Evolutionary conservation across 2,329 filamentous ascomycete genomes (phyloP).

Genomic region (Fusarium buharicum): DNA sequence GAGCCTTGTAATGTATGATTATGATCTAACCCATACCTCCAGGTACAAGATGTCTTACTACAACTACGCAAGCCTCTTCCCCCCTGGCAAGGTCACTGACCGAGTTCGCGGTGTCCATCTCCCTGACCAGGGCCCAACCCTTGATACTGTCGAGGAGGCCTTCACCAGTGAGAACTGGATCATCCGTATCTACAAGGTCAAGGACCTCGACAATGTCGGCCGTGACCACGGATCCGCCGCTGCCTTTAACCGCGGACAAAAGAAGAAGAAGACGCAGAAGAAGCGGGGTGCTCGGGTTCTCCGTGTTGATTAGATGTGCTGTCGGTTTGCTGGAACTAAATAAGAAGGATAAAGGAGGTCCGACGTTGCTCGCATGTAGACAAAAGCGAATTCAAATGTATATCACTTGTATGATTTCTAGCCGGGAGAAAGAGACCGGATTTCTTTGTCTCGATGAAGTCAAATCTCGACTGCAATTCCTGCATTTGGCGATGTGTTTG

Average conservation of each 20-base stretch:
- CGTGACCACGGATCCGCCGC: slow-evolving; percentile 79
- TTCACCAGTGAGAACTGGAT: slow-evolving; percentile 99
- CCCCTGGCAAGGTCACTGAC: slow-evolving; percentile 87
- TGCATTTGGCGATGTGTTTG: slow-evolving; percentile 13
- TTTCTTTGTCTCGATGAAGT: slow-evolving; percentile 16
- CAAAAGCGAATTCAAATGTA: slow-evolving; percentile 53
- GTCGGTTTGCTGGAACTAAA: slow-evolving; percentile 18
- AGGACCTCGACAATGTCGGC: slow-evolving; percentile 95
- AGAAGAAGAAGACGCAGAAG: slow-evolving; percentile 82
- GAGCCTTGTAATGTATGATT: not conserved
- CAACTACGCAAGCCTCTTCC: slow-evolving; percentile 94
- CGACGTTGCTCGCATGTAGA: slow-evolving; percentile 45
- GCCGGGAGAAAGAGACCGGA: slow-evolving; percentile 19
- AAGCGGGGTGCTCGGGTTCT: slow-evolving; percentile 77
- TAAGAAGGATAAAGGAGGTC: slow-evolving; percentile 36
- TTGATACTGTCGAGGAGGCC: slow-evolving; percentile 93
- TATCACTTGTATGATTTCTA: slow-evolving; percentile 51
- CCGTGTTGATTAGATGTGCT: slow-evolving; percentile 70
- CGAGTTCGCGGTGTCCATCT: slow-evolving; percentile 84
- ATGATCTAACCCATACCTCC: slow-evolving; percentile 30
- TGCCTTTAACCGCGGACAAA: slow-evolving; percentile 80
- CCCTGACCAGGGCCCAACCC: slow-evolving; percentile 84
- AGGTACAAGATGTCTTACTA: slow-evolving; percentile 99
- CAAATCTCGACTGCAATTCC: not conserved
- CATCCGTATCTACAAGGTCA: slow-evolving; percentile 99